Evolutionary conservation across 768 basidiomycete genomes (phyloP), one percentile per base, ranked within the genome.

Genomic region (Lentinus tigrinus): DNA sequence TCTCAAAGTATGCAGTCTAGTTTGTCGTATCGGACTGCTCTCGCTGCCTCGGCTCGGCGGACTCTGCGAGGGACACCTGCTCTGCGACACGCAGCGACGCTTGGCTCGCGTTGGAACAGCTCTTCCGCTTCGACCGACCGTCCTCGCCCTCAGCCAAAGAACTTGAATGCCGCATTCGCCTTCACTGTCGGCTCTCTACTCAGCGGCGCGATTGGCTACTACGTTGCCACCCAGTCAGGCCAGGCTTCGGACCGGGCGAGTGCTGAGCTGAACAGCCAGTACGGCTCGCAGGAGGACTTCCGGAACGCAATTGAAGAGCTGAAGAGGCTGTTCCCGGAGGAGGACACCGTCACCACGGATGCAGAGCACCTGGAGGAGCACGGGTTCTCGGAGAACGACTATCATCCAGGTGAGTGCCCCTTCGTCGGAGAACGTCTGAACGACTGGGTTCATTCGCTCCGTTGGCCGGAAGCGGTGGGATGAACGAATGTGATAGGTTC

Each of bases 231-330:
- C 4, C 43, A 46, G 21, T 17, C 23, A 7, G 37, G 31, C 16
- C 36, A 14, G 52, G 34, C 13, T 4, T 7, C 3, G 28, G 9
- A 47, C 28, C 23, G 28, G 26, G 36, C 51, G 1, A 47, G 44
- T 19, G 48, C 40, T 14, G 47, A 49, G 44, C 54, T 63, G 34
- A 63, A 67, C 51, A 49, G 8, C 40, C 65, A 64, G 16, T 87
- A 83, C 62, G 87, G 84, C 13, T 73, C 82, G 9, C 72, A 75
- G 0, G 63, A 74, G 19, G 88, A 88, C 52, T 83, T 86, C 60
- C 60, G 74, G 46, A 63, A 70, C 3, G 85, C 85, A 0, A 81
- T 88, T 37, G 63, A 67, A 44, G 85, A 84, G 28, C 70, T 89
- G 11, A 74, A 67, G 47, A 51, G 14, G 13, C 60, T 73, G 3